Evolutionary conservation across 768 basidiomycete species (phyloP), one percentile per base, ranked within the genome.

Genomic region (Cystobasidium onofrii): DNA sequence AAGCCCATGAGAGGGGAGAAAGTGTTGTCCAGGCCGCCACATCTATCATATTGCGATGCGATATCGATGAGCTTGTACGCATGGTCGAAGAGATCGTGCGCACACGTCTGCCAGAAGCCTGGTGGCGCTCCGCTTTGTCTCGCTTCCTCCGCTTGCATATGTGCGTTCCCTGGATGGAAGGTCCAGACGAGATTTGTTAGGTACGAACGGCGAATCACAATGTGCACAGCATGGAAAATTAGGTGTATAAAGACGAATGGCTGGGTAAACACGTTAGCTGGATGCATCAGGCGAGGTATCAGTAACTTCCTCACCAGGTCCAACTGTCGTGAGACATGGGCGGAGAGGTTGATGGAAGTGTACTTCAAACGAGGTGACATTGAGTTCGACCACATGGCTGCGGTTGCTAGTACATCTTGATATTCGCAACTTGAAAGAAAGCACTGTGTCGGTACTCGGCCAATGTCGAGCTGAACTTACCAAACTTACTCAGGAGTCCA

Each of bases 381-480:
- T n/a, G 52, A 54, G 52, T 20, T 54, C 52, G 52, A n/a, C 52
- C 52, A 54, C 52, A 54, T 54, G 20, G 52, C 52, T n/a, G 52
- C 52, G 18, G 52, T 54, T 6, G 52, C 52, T 6, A 54, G 52
- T 10, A 54, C 52, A 54, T 54, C 52, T 20, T 54, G 52, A 54
- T 54, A 54, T 20, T 54, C 52, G n/a, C n/a, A 54, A 6, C 52
- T 46, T n/a, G 27, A 29, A 29, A 54, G 52, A 54, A 29, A 39
- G 39, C 15, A 15, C 39, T 39, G 15, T 39, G n/a, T n/a, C n/a
- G n/a, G n/a, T n/a, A n/a, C n/a, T n/a, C n/a, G n/a, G n/a, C n/a
- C 39, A 15, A 39, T 15, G 7, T 39, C 6, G 39, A 15, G 39
- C 39, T 39, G 39, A n/a, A n/a, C n/a, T 39, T 39, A 15, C 39